A percentile compares a stretch with the other conserved stretches of the same genome.
Conservation (phyloP, 2,329 filamentous ascomycete species). For the Fusarium sp. region DNA sequence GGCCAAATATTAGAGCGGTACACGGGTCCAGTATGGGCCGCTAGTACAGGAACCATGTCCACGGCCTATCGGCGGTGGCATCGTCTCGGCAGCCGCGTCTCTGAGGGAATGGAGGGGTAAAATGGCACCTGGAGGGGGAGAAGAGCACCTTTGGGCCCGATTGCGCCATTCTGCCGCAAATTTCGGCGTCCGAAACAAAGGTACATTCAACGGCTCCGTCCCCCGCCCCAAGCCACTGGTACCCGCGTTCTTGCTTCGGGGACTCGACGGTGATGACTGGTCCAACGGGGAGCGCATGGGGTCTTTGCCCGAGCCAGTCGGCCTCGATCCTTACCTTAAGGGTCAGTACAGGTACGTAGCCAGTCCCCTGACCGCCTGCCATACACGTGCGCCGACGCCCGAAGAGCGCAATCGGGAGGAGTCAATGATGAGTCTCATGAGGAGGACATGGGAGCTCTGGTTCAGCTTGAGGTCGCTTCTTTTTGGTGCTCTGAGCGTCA, state of each 20-base stretch:
- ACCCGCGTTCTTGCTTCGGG: constrained; percentile 25
- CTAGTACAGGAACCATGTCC: constrained; percentile 30
- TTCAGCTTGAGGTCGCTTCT: too few relatives aligned
- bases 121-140: constrained; percentile 32
- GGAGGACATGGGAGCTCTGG: background rate
- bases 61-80: constrained; percentile 34
- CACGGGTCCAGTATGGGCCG: constrained; percentile 18
- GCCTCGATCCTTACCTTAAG: constrained; percentile 28
- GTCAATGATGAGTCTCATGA: background rate
- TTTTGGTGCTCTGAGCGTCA: too few relatives aligned
- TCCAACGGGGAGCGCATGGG: constrained; percentile 7
- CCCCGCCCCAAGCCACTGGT: constrained; percentile 5
- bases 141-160: constrained; percentile 42
- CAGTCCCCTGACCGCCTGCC: constrained; percentile 50
- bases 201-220: background rate
- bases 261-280: constrained; percentile 1
- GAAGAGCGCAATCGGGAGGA: constrained; percentile 35
- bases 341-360: constrained; percentile 26
- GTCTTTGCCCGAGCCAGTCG: constrained; percentile 40
- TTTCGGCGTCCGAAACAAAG: too few relatives aligned
- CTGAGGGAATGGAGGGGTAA: constrained; percentile 43
- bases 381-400: constrained; percentile 45
- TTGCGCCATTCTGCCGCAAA: constrained; percentile 47
- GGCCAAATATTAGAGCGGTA: constrained; percentile 36
- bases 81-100: constrained; percentile 35